Conservation (phyloP, 306 rosid genomes). For the Macrotyloma uniflorum region DNA sequence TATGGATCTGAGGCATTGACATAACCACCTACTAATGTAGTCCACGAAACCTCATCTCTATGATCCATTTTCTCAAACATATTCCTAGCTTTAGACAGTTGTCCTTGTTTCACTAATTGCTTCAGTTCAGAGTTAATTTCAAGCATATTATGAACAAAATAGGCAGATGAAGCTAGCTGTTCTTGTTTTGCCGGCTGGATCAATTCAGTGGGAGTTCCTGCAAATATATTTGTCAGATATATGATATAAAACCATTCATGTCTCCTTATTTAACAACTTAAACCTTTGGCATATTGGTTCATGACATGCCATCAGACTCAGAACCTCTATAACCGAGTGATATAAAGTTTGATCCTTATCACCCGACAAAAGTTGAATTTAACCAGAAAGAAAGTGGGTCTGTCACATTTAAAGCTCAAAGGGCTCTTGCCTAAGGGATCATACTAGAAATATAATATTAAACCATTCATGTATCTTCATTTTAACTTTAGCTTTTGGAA, state of each 20-base stretch:
- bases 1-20: slow-evolving; percentile 46
- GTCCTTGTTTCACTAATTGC: slow-evolving; percentile 54
- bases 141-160: slow-evolving; percentile 38
- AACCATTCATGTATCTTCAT: not conserved
- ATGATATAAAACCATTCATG: not conserved
- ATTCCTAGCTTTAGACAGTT: slow-evolving; percentile 52
- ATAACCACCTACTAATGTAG: slow-evolving; percentile 60
- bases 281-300: not conserved
- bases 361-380: not conserved
- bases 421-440: not conserved
- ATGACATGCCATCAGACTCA: not conserved
- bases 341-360: not conserved
- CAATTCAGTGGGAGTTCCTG: slow-evolving; percentile 38
- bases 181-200: slow-evolving; percentile 27
- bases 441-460: not conserved
- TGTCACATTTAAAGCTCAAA: not conserved
- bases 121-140: slow-evolving; percentile 62
- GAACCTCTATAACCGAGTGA: not conserved
- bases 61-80: slow-evolving; percentile 59
- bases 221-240: slow-evolving; percentile 26
- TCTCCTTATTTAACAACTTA: not conserved
- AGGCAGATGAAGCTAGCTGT: slow-evolving; percentile 29
- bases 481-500: not conserved
- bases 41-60: slow-evolving; percentile 69
- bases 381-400: not conserved